Evolutionary conservation across 2,329 filamentous ascomycete genomes (phyloP).

Genomic region (Ophiostoma angusticollis): DNA sequence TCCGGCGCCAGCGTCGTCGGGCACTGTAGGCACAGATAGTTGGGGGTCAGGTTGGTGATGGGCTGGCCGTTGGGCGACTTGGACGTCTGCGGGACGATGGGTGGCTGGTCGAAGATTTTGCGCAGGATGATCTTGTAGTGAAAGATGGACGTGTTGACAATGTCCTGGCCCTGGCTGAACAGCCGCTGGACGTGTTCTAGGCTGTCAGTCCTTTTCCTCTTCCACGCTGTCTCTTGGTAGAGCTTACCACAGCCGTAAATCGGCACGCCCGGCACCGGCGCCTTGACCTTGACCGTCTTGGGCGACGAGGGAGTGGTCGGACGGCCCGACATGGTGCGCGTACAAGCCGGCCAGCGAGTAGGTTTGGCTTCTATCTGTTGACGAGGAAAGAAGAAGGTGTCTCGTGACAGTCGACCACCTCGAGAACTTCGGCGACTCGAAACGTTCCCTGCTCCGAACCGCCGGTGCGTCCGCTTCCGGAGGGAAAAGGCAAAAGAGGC

Average conservation of each 20-base stretch:
- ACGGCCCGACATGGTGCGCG: constrained; percentile 29
- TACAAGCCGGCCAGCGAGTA: no score
- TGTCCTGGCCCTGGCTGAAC: constrained; percentile 46
- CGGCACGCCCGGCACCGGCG: constrained; percentile 43
- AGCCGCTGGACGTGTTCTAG: constrained; percentile 61
- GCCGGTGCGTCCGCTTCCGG: no score
- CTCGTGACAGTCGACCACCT: no score
- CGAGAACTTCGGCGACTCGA: no score
- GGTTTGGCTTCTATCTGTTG: background rate
- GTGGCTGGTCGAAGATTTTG: constrained; percentile 55
- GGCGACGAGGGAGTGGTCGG: constrained; percentile 39
- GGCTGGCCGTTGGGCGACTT: constrained; percentile 43
- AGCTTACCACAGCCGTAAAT: constrained; percentile 54
- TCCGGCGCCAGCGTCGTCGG: constrained; percentile 54
- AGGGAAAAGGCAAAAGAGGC: no score
- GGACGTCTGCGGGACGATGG: constrained; percentile 52
- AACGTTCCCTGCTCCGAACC: no score
- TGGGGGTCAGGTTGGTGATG: constrained; percentile 50
- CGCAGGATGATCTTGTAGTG: constrained; percentile 62
- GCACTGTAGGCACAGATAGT: constrained; percentile 63
- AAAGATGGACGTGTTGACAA: constrained; percentile 54
- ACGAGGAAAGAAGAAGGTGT: no score
- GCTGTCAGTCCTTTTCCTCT: background rate
- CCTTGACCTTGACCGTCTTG: constrained; percentile 47
- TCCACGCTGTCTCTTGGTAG: background rate